Evolutionary conservation across 805 yeast species (phyloP), one percentile per base, ranked within the genome.

Genomic region (Candida insectalens): DNA sequence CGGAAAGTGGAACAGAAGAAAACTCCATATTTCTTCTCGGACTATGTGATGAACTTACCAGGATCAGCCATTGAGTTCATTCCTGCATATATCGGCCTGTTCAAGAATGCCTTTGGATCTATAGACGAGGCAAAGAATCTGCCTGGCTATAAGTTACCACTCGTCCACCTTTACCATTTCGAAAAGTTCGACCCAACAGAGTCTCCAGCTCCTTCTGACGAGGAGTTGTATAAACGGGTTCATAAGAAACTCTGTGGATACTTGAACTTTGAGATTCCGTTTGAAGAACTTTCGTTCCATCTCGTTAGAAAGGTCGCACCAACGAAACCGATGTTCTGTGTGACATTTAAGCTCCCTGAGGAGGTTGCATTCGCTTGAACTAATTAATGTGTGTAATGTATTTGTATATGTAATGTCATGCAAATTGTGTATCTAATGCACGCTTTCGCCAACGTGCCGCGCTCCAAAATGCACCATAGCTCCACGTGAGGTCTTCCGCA

Each of bases 11-110:
- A 41, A 9, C 45, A 36, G 1, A 44, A 62, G 4, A 46, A 44
- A 3, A 63, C 79, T 2, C 84, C 96, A 1, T 54, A 56, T 19
- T 65, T 62, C 43, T 67, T 73, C 44, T 55, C 73, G 29, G 88
- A 87, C 50, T 92, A 75, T 49, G 95, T 85, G 8, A 92, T 92
- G 98, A 92, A 92, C 51, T 67, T 92, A 36, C 99, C 99, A 3
- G 98, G 85, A 50, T 71, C 87, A 29, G 96, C 98, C 0, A 63
- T 92, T 16, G 77, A 79, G 14, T 92, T 92, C 48, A 59, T 87
- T 35, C 77, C 78, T 46, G 82, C 80, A 32, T 89, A 74, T 48
- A 63, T 74, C 22, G 96, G 96, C 0, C 62, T 88, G 19, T 83
- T 80, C 53, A 43, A 65, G 1, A 47, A 51, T 27, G 55, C 60